Percentiles rank a stretch among this genome's conserved stretches.
phyloP scores from a whole-genome alignment of 2,329 filamentous ascomycete species.

The Fusarium nanum region DNA sequence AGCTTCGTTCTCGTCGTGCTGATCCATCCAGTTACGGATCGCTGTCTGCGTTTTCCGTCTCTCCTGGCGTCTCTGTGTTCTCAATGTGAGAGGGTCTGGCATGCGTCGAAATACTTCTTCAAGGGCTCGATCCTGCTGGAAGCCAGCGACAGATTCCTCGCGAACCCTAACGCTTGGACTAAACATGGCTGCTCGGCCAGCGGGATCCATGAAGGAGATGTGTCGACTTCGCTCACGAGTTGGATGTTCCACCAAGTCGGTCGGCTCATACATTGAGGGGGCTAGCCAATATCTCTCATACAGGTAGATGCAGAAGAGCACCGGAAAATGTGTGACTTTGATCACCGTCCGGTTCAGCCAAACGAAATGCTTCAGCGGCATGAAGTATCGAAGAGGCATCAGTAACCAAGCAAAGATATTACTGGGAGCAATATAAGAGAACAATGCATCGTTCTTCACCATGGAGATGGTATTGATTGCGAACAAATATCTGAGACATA shows the following conservation, averaged over 20 bases:
- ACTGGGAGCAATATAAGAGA: constrained; percentile 91
- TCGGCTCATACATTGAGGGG: constrained; percentile 80
- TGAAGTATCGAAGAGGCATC: constrained; percentile 82
- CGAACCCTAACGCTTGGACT: constrained; percentile 78
- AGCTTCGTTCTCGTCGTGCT: constrained; percentile 64
- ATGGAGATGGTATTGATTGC: constrained; percentile 97
- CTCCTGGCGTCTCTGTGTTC: constrained; percentile 70
- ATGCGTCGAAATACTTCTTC: constrained; percentile 89
- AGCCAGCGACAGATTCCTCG: constrained; percentile 88
- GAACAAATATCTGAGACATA: constrained; percentile 75
- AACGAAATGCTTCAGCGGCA: constrained; percentile 85
- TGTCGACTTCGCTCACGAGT: constrained; percentile 62
- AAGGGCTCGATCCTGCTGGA: constrained; percentile 87
- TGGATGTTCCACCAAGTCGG: constrained; percentile 83
- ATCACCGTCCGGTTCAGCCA: constrained; percentile 90
- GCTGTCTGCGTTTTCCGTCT: constrained; percentile 81
- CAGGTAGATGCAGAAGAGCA: constrained; percentile 85
- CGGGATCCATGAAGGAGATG: constrained; percentile 69
- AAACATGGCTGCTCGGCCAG: constrained; percentile 72
- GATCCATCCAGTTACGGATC: constrained; percentile 92
- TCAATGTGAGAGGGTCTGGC: constrained; percentile 72
- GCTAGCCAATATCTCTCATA: constrained; percentile 88
- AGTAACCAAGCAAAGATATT: constrained; percentile 93
- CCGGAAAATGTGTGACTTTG: constrained; percentile 88
- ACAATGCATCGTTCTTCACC: constrained; percentile 97